A percentile compares a stretch with the other conserved stretches of the same genome.
Conservation (phyloP, 495 filamentous ascomycete species). For the Staphylotrichum longicolle region DNA sequence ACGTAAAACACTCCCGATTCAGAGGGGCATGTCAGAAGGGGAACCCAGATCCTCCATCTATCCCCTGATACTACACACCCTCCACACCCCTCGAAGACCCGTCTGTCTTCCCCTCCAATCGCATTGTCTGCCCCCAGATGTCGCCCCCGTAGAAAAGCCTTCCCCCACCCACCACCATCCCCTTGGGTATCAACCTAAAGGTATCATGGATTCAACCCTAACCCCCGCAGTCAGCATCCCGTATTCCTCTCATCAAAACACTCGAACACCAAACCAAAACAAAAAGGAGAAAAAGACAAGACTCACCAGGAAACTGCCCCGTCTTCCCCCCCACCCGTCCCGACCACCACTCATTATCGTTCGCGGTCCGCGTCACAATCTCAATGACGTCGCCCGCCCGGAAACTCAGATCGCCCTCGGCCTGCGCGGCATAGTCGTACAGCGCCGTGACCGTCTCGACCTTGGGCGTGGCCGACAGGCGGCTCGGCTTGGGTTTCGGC, state of each 20-base stretch:
- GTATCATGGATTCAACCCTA: slow-evolving; percentile 38
- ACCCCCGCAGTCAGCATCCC: neutral
- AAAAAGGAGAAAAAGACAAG: neutral
- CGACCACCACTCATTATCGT: slow-evolving; percentile 97
- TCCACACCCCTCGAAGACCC: too few relatives aligned
- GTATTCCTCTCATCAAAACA: neutral
- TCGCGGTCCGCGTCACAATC: slow-evolving; percentile 72
- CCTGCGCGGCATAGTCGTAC: slow-evolving; percentile 96
- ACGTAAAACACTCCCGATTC: too few relatives aligned
- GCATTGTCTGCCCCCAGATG: too few relatives aligned
- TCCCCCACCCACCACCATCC: too few relatives aligned
- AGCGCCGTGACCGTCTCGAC: slow-evolving; percentile 76
- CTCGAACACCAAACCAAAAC: neutral
- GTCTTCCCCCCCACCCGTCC: slow-evolving; percentile 72
- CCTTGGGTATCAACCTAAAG: neutral
- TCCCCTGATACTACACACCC: too few relatives aligned
- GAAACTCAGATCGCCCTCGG: slow-evolving; percentile 92
- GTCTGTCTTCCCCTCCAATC: too few relatives aligned
- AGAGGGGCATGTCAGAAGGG: too few relatives aligned
- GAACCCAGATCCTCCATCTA: too few relatives aligned
- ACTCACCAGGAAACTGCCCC: slow-evolving; percentile 93
- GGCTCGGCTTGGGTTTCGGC: slow-evolving; percentile 81
- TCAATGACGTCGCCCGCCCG: slow-evolving; percentile 87
- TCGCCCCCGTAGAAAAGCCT: too few relatives aligned
- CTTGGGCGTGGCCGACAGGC: slow-evolving; percentile 61